Base-by-base conservation (phyloP, 2,329 filamentous ascomycete genomes). In the Clarireedia sp. region DNA sequence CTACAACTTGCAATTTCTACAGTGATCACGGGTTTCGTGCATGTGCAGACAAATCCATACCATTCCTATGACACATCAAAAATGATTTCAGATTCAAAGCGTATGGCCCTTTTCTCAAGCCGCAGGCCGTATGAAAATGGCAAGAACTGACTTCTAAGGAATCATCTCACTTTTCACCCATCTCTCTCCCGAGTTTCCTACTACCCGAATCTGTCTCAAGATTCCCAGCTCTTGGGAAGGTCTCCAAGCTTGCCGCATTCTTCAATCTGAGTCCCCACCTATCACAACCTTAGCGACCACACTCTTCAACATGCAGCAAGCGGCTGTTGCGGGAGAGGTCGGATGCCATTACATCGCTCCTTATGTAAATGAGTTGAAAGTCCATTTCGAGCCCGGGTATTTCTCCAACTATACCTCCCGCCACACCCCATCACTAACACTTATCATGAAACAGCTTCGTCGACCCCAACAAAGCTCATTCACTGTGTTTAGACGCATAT, bases 211-310 rank as follows among this genome's bases (percentile, higher is more conserved):
- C 24, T 84, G 78, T 59, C 81, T 85, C 69, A 86, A 86, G 63
- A 78, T 86, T 41, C 79, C 81, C 0, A 73, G 76, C 7, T 85
- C 81, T 0, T 85, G 79, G 76, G 81, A 85, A 62, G 83, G 83
- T 1, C 70, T 86, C 14, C 73, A 78, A 60, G 83, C 83, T 1
- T 85, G 81, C 57, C 73, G 72, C 3, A 69, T 70, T 3, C 70
- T 86, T 4, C 76, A 85, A 62, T 61, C 66, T 16, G 68, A 1
- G 78, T 85, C n/a, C 70, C 73, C 1, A 54, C 82, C 0, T 70
- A 78, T 85, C n/a, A 70, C 73, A 1, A 54, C 82, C 0, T 70
- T 86, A 2, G 81, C 80, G 0, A 86, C 83, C 0, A 83, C 80
- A 2, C 70, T 87, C 48, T 86, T 86, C 62, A 79, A 77, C 44